Conservation (phyloP, 2,329 filamentous ascomycete genomes). For the Cladosporium cucumerinum region DNA sequence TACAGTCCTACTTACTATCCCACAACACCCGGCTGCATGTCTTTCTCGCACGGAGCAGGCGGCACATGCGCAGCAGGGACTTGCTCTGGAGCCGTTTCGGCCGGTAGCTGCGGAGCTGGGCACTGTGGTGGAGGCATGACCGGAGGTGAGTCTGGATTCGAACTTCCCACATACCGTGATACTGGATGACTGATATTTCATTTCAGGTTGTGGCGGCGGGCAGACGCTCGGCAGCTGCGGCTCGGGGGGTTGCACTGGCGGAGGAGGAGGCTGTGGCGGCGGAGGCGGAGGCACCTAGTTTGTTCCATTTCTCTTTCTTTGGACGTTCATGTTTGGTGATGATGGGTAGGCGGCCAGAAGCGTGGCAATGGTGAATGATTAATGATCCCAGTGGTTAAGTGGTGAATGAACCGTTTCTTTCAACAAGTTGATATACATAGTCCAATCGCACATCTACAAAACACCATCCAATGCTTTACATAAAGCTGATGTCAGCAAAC, state of each 20-base stretch:
- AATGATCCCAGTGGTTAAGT: neutral
- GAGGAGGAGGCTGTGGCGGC: neutral
- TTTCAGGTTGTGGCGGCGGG: neutral
- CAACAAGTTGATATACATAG: neutral
- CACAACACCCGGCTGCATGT: conserved; percentile 46
- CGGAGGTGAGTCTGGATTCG: conserved; percentile 36
- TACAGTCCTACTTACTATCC: conserved; percentile 40
- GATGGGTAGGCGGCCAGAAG: neutral
- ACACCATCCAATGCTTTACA: neutral
- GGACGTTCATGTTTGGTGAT: neutral
- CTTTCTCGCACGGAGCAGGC: conserved; percentile 35
- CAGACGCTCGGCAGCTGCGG: neutral
- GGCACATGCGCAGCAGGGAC: conserved; percentile 51
- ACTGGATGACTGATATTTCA: neutral
- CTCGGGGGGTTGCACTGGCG: neutral
- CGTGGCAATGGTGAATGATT: neutral
- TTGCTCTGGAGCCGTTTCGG: conserved; percentile 35
- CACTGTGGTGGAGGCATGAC: conserved; percentile 43
- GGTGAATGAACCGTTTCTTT: neutral
- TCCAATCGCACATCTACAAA: neutral
- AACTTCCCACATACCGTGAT: neutral
- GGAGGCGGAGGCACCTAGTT: neutral
- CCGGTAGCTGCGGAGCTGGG: conserved; percentile 37
- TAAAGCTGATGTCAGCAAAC: neutral
- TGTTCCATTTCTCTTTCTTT: neutral